phyloP scores from a whole-genome alignment of 768 basidiomycete genomes.

The Lentinula sp. region DNA sequence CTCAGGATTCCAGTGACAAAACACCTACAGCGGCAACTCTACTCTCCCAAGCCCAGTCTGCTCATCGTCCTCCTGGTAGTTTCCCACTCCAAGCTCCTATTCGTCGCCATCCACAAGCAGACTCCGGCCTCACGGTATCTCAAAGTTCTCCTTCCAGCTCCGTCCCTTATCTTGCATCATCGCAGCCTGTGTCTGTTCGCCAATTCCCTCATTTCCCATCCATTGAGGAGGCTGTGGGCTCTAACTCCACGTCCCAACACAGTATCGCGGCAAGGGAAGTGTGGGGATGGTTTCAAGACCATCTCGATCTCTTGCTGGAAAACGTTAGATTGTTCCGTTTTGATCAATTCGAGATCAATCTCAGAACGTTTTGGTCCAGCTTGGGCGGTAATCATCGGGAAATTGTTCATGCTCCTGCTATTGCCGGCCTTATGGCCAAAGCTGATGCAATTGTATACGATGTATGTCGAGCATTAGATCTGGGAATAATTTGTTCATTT shows the following conservation, averaged over 20 bases:
- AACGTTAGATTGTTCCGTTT: slow-evolving; percentile 73
- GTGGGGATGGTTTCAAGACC: slow-evolving; percentile 91
- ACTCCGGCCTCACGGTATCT: slow-evolving; percentile 48
- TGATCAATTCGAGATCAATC: slow-evolving; percentile 85
- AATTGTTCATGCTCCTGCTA: slow-evolving; percentile 82
- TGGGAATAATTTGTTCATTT: neutral
- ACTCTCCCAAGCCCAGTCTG: slow-evolving; percentile 71
- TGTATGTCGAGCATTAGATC: slow-evolving; percentile 36
- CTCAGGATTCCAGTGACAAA: slow-evolving; percentile 73
- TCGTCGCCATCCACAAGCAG: slow-evolving; percentile 64
- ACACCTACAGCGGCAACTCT: slow-evolving; percentile 78
- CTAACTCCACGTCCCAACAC: slow-evolving; percentile 69
- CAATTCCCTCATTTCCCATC: slow-evolving; percentile 78
- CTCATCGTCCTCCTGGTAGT: slow-evolving; percentile 50
- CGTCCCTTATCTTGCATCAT: slow-evolving; percentile 42
- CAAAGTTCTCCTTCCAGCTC: slow-evolving; percentile 49
- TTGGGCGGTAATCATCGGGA: slow-evolving; percentile 74
- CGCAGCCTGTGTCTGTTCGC: slow-evolving; percentile 59
- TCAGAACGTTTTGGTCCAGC: slow-evolving; percentile 81
- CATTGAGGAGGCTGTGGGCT: slow-evolving; percentile 79
- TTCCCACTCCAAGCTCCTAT: slow-evolving; percentile 73
- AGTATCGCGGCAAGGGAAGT: slow-evolving; percentile 78
- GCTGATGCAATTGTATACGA: slow-evolving; percentile 90
- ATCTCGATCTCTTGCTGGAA: slow-evolving; percentile 78
- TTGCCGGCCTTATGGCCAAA: slow-evolving; percentile 84